Evolutionary conservation across 306 rosid genomes (phyloP).

Genomic region (Rosa multiflora): DNA sequence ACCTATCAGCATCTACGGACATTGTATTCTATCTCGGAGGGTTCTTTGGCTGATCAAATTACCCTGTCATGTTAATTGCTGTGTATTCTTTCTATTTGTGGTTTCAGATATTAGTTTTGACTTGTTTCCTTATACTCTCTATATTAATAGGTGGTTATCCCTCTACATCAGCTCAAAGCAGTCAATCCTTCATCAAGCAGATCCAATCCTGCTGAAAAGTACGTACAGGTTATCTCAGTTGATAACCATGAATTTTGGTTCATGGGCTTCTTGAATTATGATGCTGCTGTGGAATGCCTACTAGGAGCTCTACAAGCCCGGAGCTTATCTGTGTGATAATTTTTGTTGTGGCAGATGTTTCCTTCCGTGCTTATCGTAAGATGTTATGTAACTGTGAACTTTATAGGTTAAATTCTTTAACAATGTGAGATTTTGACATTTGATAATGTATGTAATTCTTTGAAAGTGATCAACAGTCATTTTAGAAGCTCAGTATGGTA

Average conservation of each 20-base stretch:
- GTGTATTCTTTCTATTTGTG: background rate
- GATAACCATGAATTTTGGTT: conserved; percentile 97
- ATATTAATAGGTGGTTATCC: conserved; percentile 64
- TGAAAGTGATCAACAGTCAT: background rate
- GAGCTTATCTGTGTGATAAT: conserved; percentile 38
- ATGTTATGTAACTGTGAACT: background rate
- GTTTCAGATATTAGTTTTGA: background rate
- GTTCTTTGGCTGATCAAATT: background rate
- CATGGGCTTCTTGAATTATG: conserved; percentile 85
- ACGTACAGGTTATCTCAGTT: conserved; percentile 67
- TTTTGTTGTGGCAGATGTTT: conserved; percentile 15
- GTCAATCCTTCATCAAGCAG: conserved; percentile 78
- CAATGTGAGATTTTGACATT: background rate
- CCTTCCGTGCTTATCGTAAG: background rate
- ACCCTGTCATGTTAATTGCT: background rate
- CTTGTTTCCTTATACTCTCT: conserved; percentile 1
- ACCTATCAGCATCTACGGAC: background rate
- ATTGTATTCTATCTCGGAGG: background rate
- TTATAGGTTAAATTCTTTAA: background rate
- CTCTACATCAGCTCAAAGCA: conserved; percentile 75
- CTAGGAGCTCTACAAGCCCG: conserved; percentile 49
- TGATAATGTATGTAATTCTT: background rate
- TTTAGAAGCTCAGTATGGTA: background rate
- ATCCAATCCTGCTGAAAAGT: conserved; percentile 66
- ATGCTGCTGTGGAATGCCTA: conserved; percentile 55